These are phyloP conservation scores for Ceratobasidium sp. DNA, from an alignment of 1,284 basidiomycete species.

Conservation along the genomic window DNA sequence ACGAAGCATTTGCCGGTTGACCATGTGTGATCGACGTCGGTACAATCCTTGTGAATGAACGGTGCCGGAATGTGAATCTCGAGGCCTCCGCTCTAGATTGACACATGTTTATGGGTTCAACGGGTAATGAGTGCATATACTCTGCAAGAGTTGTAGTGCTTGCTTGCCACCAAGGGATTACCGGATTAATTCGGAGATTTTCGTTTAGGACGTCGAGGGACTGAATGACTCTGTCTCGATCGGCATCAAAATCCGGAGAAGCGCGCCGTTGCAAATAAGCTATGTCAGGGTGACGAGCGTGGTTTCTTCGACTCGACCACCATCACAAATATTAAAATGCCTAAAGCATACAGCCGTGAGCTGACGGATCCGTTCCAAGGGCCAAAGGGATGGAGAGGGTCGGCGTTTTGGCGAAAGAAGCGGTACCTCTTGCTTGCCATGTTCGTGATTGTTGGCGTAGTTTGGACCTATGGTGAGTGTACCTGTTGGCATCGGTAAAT, in stretches of 20 bases:
- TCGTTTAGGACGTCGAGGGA: neutral
- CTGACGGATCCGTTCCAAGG: conserved; percentile 27
- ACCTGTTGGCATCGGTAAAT: neutral
- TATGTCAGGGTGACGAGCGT: neutral
- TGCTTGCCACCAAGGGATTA: neutral
- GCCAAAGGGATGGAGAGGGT: conserved; percentile 13
- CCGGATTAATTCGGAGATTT: neutral
- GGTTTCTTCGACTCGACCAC: conserved; percentile 18
- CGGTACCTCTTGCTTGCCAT: conserved; percentile 12
- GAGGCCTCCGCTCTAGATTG: neutral
- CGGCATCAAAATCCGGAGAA: conserved; percentile 16
- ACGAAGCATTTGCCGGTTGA: neutral
- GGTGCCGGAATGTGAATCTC: neutral
- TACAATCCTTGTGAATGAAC: conserved; percentile 3
- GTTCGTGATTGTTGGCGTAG: conserved; percentile 17
- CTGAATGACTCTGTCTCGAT: neutral
- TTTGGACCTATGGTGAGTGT: conserved; percentile 35
- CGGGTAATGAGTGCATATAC: neutral
- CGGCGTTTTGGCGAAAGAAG: conserved; percentile 28
- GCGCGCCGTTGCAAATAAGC: neutral
- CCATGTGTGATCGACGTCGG: neutral
- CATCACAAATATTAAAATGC: conserved; percentile 19
- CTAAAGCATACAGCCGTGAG: conserved; percentile 25
- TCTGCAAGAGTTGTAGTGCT: neutral
- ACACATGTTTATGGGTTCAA: neutral